Base-by-base conservation (phyloP, 805 yeast species). In the Zygotorulaspora chibaensis region DNA sequence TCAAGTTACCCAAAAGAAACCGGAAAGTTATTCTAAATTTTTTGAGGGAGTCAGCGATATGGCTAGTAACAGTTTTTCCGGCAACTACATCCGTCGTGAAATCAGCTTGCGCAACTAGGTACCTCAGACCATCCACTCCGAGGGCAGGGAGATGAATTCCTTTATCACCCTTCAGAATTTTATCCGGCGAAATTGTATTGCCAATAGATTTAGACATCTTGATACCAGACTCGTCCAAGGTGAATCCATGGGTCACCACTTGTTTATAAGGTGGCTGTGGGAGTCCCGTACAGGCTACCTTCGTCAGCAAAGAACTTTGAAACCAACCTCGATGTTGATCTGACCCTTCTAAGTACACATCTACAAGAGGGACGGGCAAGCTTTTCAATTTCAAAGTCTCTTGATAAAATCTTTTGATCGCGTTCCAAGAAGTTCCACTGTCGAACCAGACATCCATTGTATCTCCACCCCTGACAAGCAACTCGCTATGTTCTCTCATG, bases 381-480 rank as follows among this genome's bases (percentile, higher is more conserved):
- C 49, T 38, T 1, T 58, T 41, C 10, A 74, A 54, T 1, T 65
- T 63, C 8, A 72, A 58, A 28, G 67, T 65, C 2, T 68, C 50
- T 2, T 55, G 50, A 28, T 73, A 67, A 41, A 74, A 71, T 2
- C 65, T 61, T 29, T 42, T 51, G n/a, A 61, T 45, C 2, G 55
- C 62, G 35, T 68, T 69, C 98, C 99, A 93, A 28, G 93, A 83
- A 0, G 95, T 79, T 0, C 99, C 99, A 33, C 96, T 85, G 65
- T 93, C 99, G 68, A 93, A 91, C 99, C 99, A 93, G 15, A 93
- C 99, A 67, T 93, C 99, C 89, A 93, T 85, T 0, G 99, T 93
- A 56, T 93, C 99, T 36, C 72, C 76, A 1, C 96, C 91, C 57
- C 87, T 84, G 18, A 59, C 58, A 51, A 73, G 84, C 2, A 69